Evolutionary conservation across 768 basidiomycete genomes (phyloP).

Genomic region (Polyporus arcularius): DNA sequence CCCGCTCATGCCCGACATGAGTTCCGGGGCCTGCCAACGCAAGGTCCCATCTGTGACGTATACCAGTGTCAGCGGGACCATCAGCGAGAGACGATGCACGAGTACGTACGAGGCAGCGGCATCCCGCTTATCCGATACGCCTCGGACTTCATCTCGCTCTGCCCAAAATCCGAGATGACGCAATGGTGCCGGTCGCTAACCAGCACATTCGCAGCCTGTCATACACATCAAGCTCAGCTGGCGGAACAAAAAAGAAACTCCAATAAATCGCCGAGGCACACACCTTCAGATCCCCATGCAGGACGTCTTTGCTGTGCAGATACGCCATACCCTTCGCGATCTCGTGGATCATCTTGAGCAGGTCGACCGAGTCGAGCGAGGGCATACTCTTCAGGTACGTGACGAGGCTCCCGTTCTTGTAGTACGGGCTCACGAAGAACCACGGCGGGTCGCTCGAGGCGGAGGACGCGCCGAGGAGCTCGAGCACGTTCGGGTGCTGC

Average conservation of each 20-base stretch:
- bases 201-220: conserved; percentile 73
- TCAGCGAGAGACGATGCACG: neutral
- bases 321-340: conserved; percentile 84
- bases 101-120: conserved; percentile 31
- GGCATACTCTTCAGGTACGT: conserved; percentile 48
- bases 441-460: conserved; percentile 54
- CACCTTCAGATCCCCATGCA: conserved; percentile 85
- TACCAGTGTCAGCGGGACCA: neutral
- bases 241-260: neutral
- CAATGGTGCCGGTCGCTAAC: conserved; percentile 68
- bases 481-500: conserved; percentile 67
- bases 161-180: conserved; percentile 81
- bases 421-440: conserved; percentile 66
- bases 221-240: neutral
- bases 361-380: conserved; percentile 41
- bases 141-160: conserved; percentile 78
- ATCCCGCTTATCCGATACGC: conserved; percentile 60
- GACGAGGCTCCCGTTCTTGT: conserved; percentile 63
- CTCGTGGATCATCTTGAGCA: conserved; percentile 66
- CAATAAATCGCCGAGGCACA: conserved; percentile 2
- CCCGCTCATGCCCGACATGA: conserved; percentile 35
- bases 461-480: conserved; percentile 78
- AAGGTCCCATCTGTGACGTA: conserved; percentile 51
- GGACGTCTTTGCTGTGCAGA: conserved; percentile 63
- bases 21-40: conserved; percentile 45